Base-by-base conservation (phyloP, 73 alveolate species). In the Diophrys appendiculata region DNA sequence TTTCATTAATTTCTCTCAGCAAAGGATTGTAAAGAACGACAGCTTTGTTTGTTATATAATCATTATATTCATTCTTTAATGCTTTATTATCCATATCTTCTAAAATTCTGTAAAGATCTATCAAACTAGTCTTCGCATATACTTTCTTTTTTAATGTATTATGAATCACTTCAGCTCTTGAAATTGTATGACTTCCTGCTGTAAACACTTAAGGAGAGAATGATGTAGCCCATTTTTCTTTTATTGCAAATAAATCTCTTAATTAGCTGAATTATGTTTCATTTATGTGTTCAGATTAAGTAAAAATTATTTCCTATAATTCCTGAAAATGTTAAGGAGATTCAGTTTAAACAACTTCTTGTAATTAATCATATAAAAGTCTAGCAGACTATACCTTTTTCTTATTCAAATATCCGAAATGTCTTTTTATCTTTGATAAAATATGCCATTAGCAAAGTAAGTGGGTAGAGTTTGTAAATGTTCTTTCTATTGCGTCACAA, bases 191-290 rank as follows among this genome's bases (percentile, higher is more conserved):
- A 11, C 52, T 31, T 13, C 84, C 84, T 0, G 85, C 88, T 31
- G 54, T 78, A 52, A 85, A 85, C 1, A 53, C 52, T 23, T 34
- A 68, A 0, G 93, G 93, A 35, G 71, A 31, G 65, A 33, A 78
- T 13, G 93, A 84, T 27, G 60, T 28, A 22, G 93, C 88, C 93
- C 93, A 85, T 65, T 85, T 85, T 52, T 85, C 93, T 35, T 85
- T 85, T 3, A 85, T 85, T 22, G 77, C 74, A 29, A 70, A 72
- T 56, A 85, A 23, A 18, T 32, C 13, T 18, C 88, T 33, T 30
- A 85, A 35, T 31, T 85, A 85, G 30, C 67, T 23, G 69, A 54
- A 23, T 43, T 68, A 31, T 68, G 71, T 23, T 0, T 69, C 86
- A 29, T 71, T 77, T 14, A 85, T 68, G 27, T 78, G 78, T 31